These are phyloP conservation scores for Pseudogymnoascus verrucosus DNA, from an alignment of 2,329 filamentous ascomycete species.

Conservation along the genomic window DNA sequence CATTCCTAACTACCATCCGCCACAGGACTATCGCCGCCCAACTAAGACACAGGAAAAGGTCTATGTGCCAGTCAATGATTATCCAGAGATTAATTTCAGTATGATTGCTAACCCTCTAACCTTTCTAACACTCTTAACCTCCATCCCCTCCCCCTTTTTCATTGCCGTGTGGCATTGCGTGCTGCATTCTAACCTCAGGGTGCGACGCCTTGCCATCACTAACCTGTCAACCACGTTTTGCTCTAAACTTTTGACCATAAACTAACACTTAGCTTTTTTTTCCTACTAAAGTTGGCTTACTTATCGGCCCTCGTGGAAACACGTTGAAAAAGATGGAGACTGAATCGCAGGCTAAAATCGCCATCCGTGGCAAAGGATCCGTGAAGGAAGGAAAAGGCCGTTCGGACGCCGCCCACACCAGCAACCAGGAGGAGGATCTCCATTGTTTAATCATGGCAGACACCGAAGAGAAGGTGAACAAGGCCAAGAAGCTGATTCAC, in stretches of 20 bases:
- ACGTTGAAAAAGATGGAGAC: conserved; percentile 99
- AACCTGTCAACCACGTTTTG: conserved; percentile 28
- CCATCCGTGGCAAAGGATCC: conserved; percentile 97
- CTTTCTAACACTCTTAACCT: conserved; percentile 50
- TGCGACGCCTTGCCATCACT: conserved; percentile 29
- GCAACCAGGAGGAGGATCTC: conserved; percentile 98
- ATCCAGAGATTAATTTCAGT: conserved; percentile 99
- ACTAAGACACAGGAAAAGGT: conserved; percentile 99
- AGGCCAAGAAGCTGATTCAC: conserved; percentile 96
- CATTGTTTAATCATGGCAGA: conserved; percentile 99
- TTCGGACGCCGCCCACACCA: conserved; percentile 96
- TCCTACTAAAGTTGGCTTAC: conserved; percentile 93
- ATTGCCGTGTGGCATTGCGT: conserved; percentile 32
- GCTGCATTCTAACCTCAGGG: conserved; percentile 21
- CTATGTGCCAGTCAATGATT: conserved; percentile 99
- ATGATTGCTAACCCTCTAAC: conserved; percentile 99
- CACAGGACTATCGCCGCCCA: conserved; percentile 94
- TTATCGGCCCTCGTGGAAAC: conserved; percentile 99
- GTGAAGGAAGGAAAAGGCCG: conserved; percentile 99
- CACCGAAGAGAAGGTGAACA: conserved; percentile 98
- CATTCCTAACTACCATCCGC: conserved; percentile 98
- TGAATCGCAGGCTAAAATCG: conserved; percentile 96
- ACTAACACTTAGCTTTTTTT: conserved; percentile 91
- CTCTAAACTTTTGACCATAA: conserved; percentile 30
- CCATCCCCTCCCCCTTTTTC: conserved; percentile 38